These are phyloP conservation scores for Vanrija pseudolonga DNA, from an alignment of 1,284 basidiomycete genomes.

Conservation along the genomic window DNA sequence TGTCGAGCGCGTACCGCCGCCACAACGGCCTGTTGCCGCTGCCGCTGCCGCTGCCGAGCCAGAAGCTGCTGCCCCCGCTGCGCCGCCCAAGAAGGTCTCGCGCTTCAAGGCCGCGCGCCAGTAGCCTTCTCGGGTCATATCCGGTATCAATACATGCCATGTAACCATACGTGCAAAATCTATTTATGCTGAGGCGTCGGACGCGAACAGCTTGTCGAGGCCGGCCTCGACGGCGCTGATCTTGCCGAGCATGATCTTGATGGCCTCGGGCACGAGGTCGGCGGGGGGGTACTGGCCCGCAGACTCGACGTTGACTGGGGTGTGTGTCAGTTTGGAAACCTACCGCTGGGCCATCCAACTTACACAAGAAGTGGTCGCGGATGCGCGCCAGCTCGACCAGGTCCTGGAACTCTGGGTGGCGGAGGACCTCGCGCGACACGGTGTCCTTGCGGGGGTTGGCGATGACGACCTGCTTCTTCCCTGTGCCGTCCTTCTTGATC, in stretches of 20 bases:
- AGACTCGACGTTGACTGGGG: constrained; percentile 79
- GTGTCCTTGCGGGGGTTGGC: constrained; percentile 71
- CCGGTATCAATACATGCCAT: constrained; percentile 4
- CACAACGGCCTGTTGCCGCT: background rate
- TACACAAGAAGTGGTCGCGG: constrained; percentile 91
- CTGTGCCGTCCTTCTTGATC: constrained; percentile 55
- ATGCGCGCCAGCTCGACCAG: constrained; percentile 80
- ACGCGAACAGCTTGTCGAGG: constrained; percentile 37
- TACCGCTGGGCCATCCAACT: constrained; percentile 21
- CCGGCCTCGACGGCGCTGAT: constrained; percentile 53
- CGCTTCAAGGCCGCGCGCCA: constrained; percentile 42
- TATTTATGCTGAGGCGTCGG: constrained; percentile 1
- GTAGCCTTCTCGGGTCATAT: background rate
- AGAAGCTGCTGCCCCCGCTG: background rate
- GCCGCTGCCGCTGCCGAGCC: background rate
- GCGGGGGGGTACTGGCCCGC: constrained; percentile 83
- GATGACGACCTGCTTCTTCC: constrained; percentile 55
- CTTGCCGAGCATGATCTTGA: constrained; percentile 78
- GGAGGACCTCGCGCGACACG: constrained; percentile 86
- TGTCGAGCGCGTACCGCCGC: background rate
- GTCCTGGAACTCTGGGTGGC: constrained; percentile 86
- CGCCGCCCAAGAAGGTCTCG: constrained; percentile 33
- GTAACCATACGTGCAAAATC: constrained; percentile 2
- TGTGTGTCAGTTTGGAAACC: background rate
- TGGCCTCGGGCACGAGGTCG: constrained; percentile 75